Evolutionary conservation across 768 basidiomycete species (phyloP), one percentile per base, ranked within the genome.

Genomic region (Kwoniella dejecticola): DNA sequence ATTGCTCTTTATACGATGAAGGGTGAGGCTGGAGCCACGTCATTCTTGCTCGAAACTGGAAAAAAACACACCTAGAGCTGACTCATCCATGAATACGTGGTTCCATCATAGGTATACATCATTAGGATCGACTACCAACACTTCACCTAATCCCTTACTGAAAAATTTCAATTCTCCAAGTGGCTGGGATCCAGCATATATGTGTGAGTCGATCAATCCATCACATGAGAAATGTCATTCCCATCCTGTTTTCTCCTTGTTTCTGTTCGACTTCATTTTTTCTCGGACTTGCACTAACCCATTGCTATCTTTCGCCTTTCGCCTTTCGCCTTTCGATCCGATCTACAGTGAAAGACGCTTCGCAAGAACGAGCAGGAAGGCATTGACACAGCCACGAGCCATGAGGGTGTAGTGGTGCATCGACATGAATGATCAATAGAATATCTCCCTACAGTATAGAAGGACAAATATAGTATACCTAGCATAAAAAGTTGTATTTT

Each of bases 51-150:
- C 52, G 27, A 38, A n/a, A n/a, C n/a, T 23, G 1, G 21, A 13
- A 19, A 53, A 11, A 38, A n/a, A 40, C 2, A 40, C 11, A 4
- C 12, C 4, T 53, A 6, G 12, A 40, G 19, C 7, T 54, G 52
- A 38, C 33, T 27, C 17, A 40, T 12, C n/a, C n/a, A n/a, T 42
- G 7, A n/a, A 40, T 24, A 10, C 7, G 3, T 24, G 29, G 10
- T 13, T 24, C 30, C 2, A 17, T 53, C 17, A 3, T 47, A 95
- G 93, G n/a, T 99, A 95, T 79, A 99, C 96, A 2, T 97, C 95
- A 4, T 85, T 99, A 19, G 95, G 96, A 17, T 96, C 94, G 11
- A 92, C 89, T 7, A 90, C 86, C 80, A 96, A 98, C 80, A 98
- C 96, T 0, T 88, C 88, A 75, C 92, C 87, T 0, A 98, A 98